Percentiles rank a stretch among this genome's conserved stretches.
Evolutionary conservation across 2,329 filamentous ascomycete genomes (phyloP).

Genomic region (Fusarium tjaetaba): DNA sequence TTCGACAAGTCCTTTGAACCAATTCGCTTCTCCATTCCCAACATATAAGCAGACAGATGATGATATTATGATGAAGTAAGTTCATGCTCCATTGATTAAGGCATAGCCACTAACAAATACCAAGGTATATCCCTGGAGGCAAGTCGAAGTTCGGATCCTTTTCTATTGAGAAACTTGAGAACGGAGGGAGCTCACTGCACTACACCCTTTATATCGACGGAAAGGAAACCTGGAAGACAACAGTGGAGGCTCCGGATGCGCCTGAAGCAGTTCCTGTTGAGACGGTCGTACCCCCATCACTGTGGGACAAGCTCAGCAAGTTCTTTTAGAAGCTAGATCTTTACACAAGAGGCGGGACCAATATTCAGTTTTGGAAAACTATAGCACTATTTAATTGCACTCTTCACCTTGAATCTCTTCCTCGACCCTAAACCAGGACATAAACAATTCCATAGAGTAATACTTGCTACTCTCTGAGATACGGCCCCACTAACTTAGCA

Average conservation of each 20-base stretch:
- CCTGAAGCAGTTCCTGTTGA: constrained; percentile 38
- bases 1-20: constrained; percentile 87
- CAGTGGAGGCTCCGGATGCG: constrained; percentile 57
- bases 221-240: constrained; percentile 76
- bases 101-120: not conserved
- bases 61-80: constrained; percentile 84
- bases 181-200: constrained; percentile 73
- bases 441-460: not conserved
- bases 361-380: not conserved
- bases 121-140: constrained; percentile 80
- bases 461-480: not conserved
- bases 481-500: constrained; percentile 10
- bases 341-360: not conserved
- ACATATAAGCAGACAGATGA: constrained; percentile 85
- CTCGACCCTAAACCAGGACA: not conserved
- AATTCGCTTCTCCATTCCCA: constrained; percentile 89
- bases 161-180: constrained; percentile 75
- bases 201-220: constrained; percentile 89
- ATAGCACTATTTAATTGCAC: constrained; percentile 7
- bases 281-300: constrained; percentile 48
- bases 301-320: constrained; percentile 57
- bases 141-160: constrained; percentile 84
- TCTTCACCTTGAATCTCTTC: not conserved
- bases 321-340: constrained; percentile 20
- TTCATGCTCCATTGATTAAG: constrained; percentile 31